Conservation (phyloP, 1,284 basidiomycete species). For the Malassezia globosa region DNA sequence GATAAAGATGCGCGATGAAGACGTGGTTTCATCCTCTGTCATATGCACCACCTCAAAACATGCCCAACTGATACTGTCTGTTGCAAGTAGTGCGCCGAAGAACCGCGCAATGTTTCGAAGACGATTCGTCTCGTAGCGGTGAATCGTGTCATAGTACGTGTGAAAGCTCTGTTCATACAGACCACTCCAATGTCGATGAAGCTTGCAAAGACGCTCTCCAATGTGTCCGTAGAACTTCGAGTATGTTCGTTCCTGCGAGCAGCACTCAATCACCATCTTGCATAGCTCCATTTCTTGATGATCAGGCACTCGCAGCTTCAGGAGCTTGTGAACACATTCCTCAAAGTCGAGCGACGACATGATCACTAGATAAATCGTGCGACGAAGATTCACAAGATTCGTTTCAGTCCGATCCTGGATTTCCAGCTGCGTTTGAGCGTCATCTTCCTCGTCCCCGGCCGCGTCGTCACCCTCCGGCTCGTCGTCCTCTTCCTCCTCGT, state of each 20-base stretch:
- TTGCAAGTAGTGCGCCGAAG: conserved; percentile 68
- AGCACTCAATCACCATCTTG: conserved; percentile 99
- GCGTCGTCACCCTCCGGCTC: no score
- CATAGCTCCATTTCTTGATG: conserved; percentile 68
- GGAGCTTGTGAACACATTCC: conserved; percentile 93
- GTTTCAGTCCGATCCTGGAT: conserved; percentile 93
- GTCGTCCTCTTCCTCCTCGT: conserved; percentile 52
- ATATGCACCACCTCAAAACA: conserved; percentile 74
- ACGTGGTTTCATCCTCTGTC: conserved; percentile 96
- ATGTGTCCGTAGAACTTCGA: conserved; percentile 89
- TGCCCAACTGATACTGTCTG: conserved; percentile 80
- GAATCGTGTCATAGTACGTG: conserved; percentile 89
- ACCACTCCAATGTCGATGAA: conserved; percentile 86
- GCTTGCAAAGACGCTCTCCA: conserved; percentile 88
- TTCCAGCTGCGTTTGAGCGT: conserved; percentile 52
- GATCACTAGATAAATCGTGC: conserved; percentile 91
- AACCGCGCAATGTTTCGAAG: conserved; percentile 92
- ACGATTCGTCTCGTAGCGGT: conserved; percentile 96
- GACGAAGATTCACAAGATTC: conserved; percentile 84
- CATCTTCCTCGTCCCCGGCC: no score
- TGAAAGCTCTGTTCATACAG: conserved; percentile 74
- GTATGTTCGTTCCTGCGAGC: conserved; percentile 95
- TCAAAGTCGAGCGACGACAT: conserved; percentile 70
- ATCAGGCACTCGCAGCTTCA: conserved; percentile 67
- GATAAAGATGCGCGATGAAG: conserved; percentile 87